Evolutionary conservation across 768 basidiomycete genomes (phyloP).

Genomic region (Tephrocybe rancida): DNA sequence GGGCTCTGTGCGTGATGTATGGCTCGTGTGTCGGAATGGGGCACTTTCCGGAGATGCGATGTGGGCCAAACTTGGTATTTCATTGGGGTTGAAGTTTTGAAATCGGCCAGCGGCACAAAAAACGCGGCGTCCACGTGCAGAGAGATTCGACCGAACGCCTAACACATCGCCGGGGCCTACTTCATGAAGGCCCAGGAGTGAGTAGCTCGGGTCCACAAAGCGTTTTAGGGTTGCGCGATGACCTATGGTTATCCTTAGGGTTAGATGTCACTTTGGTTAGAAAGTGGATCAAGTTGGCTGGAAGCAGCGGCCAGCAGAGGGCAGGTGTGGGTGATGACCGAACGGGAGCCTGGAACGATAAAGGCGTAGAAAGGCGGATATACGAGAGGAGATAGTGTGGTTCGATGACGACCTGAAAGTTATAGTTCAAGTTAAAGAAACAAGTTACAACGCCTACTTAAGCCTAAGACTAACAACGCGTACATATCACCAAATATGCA

Average conservation of each 20-base stretch:
- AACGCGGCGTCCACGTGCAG: slow-evolving; percentile 8
- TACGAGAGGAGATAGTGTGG: slow-evolving; percentile 10
- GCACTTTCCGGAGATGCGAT: slow-evolving; percentile 58
- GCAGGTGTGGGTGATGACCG: slow-evolving; percentile 21
- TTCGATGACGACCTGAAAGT: no score
- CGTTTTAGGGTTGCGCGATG: slow-evolving; percentile 28
- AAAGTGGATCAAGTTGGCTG: slow-evolving; percentile 54
- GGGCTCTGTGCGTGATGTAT: slow-evolving; percentile 43
- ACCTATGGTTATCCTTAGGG: slow-evolving; percentile 54
- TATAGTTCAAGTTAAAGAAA: no score
- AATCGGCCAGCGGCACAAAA: slow-evolving; percentile 9
- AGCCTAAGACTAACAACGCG: no score
- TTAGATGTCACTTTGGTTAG: slow-evolving; percentile 56
- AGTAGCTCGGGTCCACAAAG: slow-evolving; percentile 29
- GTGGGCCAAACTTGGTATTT: slow-evolving; percentile 32
- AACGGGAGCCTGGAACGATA: slow-evolving; percentile 53
- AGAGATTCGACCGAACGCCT: slow-evolving; percentile 16
- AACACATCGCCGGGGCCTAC: slow-evolving; percentile 21
- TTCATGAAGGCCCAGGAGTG: slow-evolving; percentile 24
- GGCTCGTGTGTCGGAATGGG: slow-evolving; percentile 22
- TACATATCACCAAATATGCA: no score
- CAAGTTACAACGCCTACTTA: no score
- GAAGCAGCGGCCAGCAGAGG: slow-evolving; percentile 42
- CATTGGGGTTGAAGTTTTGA: slow-evolving; percentile 35
- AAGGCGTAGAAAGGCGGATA: slow-evolving; percentile 34